Evolutionary conservation across 176 grass and related monocot genomes (phyloP), one percentile per base, ranked within the genome.

Genomic region (Aegilops tauschii): DNA sequence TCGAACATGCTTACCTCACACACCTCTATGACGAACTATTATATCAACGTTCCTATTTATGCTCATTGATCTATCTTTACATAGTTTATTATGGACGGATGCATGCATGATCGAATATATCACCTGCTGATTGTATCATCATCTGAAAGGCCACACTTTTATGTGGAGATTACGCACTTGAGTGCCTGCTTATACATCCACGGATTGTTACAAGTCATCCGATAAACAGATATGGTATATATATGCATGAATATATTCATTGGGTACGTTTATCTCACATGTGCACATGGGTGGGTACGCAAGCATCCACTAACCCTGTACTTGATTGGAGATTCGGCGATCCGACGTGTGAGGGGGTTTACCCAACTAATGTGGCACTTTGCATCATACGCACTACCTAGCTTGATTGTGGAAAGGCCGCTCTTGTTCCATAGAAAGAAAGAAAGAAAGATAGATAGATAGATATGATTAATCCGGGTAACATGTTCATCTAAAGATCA

Each of bases 291-390:
- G 9, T 45, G 25, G 32, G 30, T 65, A 63, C 39, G 23, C 61
- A 63, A 17, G 30, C 70, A 79, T 23, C 66, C 76, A 91, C 89
- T 81, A 52, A 77, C 30, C 50, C 29, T 11, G 23, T 69, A 49
- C 37, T 21, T 52, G n/a, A 68, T 88, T 88, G 62, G 69, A 76
- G 82, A 81, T 88, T 64, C 37, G 29, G 2, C 12, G 37, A 88
- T 88, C 66, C 17, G 6, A 6, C 1, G 28, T 70, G 87, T 76
- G 28, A 28, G 13, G 21, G 85, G 81, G 81, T 84, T 91, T 91
- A 91, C 88, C 89, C 85, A 76, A 63, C 89, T 81, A 80, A 87
- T 76, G 74, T 84, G 89, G 80, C 81, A 30, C 74, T 84, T 80
- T 56, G 2, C 68, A 35, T 69, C 73, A 80, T 72, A 61, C 80